phyloP scores from a whole-genome alignment of 345 rosid genomes.

The Lepidium didymum region DNA sequence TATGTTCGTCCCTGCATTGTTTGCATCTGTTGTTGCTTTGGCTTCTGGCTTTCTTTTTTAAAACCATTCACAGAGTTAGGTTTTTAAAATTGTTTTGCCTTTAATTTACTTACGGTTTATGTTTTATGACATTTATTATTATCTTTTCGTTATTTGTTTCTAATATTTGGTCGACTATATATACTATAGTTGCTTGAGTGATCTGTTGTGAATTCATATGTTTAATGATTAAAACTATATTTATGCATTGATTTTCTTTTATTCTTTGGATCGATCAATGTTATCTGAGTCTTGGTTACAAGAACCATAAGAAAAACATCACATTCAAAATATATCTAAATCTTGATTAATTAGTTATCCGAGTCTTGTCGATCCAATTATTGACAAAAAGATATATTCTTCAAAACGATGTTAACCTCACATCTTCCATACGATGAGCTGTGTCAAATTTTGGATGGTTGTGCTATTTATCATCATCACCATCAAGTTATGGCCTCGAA shows the following conservation, averaged over 20 bases:
- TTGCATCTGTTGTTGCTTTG: constrained; percentile 33
- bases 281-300: no score
- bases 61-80: constrained; percentile 9
- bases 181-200: background rate
- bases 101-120: background rate
- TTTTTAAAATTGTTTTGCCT: background rate
- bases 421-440: constrained; percentile 8
- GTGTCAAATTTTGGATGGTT: constrained; percentile 10
- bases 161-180: background rate
- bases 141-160: background rate
- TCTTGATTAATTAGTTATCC: no score
- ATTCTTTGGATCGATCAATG: no score
- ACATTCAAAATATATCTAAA: background rate
- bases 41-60: constrained; percentile 24
- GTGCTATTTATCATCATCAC: background rate
- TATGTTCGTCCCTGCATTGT: constrained; percentile 26
- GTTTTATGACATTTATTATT: no score
- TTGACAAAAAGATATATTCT: no score
- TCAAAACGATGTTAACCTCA: constrained; percentile 7
- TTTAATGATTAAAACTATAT: constrained; percentile 2
- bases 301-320: background rate
- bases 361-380: no score
- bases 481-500: background rate
- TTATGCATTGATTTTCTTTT: background rate
- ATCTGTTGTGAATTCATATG: background rate